Evolutionary conservation across 2,329 filamentous ascomycete species (phyloP).

Genomic region (Emergomyces africanus): DNA sequence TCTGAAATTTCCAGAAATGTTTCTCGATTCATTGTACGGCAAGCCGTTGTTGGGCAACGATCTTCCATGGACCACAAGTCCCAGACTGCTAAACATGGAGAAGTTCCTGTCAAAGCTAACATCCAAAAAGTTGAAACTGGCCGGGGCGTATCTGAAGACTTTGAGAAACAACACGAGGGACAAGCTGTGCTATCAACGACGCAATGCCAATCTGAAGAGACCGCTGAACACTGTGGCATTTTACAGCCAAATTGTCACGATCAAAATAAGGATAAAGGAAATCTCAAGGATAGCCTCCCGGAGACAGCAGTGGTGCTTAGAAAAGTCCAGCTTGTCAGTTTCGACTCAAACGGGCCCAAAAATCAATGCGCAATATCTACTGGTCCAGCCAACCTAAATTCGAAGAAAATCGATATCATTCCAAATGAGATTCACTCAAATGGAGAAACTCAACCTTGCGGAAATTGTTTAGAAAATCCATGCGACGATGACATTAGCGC

Average conservation of each 20-base stretch:
- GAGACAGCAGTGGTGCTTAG: not conserved
- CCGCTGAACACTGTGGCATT: not conserved
- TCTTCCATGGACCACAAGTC: not conserved
- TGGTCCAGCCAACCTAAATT: not conserved
- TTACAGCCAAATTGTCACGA: not conserved
- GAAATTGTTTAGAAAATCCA: not conserved
- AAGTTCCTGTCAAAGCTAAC: not conserved
- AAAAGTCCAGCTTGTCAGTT: slow-evolving; percentile 4
- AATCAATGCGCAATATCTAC: slow-evolving; percentile 1
- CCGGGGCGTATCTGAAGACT: not conserved
- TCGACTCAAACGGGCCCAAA: slow-evolving; percentile 1
- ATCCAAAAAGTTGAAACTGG: not conserved
- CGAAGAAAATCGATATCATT: not conserved
- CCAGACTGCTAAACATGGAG: not conserved
- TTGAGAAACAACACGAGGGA: not conserved
- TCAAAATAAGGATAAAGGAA: not conserved
- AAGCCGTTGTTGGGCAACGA: not conserved
- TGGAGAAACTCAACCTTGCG: not conserved
- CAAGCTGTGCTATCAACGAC: not conserved
- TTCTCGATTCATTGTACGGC: slow-evolving; percentile 10
- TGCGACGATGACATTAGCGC: not conserved
- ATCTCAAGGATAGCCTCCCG: not conserved
- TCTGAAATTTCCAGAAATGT: slow-evolving; percentile 11
- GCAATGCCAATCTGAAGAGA: not conserved
- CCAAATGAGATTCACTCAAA: not conserved